Evolutionary conservation across 768 basidiomycete species (phyloP), one percentile per base, ranked within the genome.

Genomic region (Naganishia onofrii): DNA sequence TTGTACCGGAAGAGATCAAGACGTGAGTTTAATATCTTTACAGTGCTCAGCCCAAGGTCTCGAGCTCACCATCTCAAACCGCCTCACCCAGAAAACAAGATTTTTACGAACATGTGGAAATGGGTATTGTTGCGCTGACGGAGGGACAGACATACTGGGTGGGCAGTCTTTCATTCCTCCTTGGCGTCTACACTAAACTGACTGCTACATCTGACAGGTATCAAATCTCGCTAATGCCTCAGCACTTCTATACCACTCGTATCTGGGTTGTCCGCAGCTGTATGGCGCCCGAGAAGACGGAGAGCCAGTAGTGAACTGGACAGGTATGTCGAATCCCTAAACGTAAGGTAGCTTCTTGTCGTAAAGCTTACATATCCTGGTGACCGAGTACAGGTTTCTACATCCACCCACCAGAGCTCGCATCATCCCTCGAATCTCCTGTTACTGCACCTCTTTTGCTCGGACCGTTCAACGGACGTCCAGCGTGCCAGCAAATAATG

Each of bases 401-500:
- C 82, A 82, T 96, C 34, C 34, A 36, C 34, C 34, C 34, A 36
- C 34, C 34, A 12, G 34, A 36, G 34, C 12, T 36, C 34, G 34
- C 34, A 36, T 36, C 34, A 12, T 36, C 48, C 1, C 48, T n/a
- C n/a, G 48, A 51, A 51, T n/a, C 71, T 52, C 73, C 56, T 26
- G 56, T 52, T 51, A 58, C 34, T 34, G 46, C 51, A 60, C 55
- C 81, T 7, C 81, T 94, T 10, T 81, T 92, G 52, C 83, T 93
- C 7, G 92, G 89, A 0, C 92, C 93, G 0, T 96, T 94, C 81
- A 89, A 88, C 74, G 93, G 93, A 65, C 90, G 89, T 74, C 94
- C 93, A 1, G 94, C 94, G 0, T 97, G 94, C 79, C 90, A 91
- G 74, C 87, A 85, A 74, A 93, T 96, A 79, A 75, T 76, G 0